Base-by-base conservation (phyloP, 2,329 filamentous ascomycete species). In the Aureobasidium namibiae region DNA sequence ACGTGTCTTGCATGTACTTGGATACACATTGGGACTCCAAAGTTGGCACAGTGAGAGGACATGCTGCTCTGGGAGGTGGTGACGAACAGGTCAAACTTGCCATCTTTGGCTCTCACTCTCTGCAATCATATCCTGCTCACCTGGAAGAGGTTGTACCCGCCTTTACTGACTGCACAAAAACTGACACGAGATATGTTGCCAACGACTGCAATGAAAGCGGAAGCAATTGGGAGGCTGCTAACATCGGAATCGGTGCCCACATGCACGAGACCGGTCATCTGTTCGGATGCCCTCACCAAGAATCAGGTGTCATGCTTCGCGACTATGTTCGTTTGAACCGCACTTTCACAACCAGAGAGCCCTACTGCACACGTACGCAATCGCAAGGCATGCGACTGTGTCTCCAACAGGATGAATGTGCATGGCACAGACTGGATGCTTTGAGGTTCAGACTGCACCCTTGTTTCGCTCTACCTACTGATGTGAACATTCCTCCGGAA, bases 201-300 rank as follows among this genome's bases (percentile, higher is more conserved):
- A 96, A 96, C 67, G 90, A 95, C 70, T 90, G 85, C 71, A 88
- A 88, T 65, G 89, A 96, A 65, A 87, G 86, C 7, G 92, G 92
- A 24, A 95, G 89, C 69, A 94, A 86, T 48, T 97, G 92, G 92
- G 92, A 97, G 71, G 86, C 91, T n/a, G 91, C 90, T 26, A 95
- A 92, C 66, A 88, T 96, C 62, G 92, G 92, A 31, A 95, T 97
- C 64, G 92, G 92, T 8, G 92, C 90, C 10, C 92, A 97, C 72
- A 74, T 97, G 49, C 92, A 95, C 72, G 91, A 96, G 73, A 88
- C 88, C 0, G 92, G 92, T 3, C 92, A 95, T 74, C 74, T 96
- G 23, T 88, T 97, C 65, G 92, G 92, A 52, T 95, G 90, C 65
- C 90, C 90, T 10, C 89, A 95, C 69, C 90, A 95, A 69, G 90